Base-by-base conservation (phyloP, 179 eudicot genomes). In the Beta lomatogona region DNA sequence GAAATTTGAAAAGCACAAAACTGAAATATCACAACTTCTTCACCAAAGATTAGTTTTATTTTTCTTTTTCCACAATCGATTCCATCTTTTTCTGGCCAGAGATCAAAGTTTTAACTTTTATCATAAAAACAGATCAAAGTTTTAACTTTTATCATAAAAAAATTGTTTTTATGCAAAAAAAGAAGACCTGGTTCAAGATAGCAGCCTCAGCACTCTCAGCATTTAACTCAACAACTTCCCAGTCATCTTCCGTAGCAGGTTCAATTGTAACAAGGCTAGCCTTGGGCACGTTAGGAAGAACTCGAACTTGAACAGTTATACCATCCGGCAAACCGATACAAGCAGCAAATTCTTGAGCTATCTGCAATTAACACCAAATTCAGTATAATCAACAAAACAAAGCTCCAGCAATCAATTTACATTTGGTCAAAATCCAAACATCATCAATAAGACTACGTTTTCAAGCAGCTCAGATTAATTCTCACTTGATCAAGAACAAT, bases 191-290 rank as follows among this genome's bases (percentile, higher is more conserved):
- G 80, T 86, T 89, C 83, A 96, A 78, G 75, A 96, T 91, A 74
- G 92, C 89, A 50, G 86, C 87, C 87, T 96, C 98, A 52, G 99
- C 99, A 75, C 81, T 81, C 75, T 96, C 91, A 10, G 99, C 86
- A 84, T 94, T 96, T 45, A 96, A 94, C 89, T 96, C 99, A 59
- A 96, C 83, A 87, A 96, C 89, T 87, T 96, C 99, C 98, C 99
- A 96, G 71, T 94, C 99, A 91, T 96, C 98, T 86, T 96, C 98
- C 0, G 96, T 89, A 69, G 78, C 84, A 58, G 99, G 99, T 82
- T 96, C 97, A 54, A 94, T 86, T 6, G 91, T 91, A 75, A 96
- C 94, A 12, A 93, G 79, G 48, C 84, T 89, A 66, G 98, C 99
- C 82, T 88, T 94, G 8, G 97, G 93, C 67, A 96, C 82, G 89